Evolutionary conservation across 2,329 filamentous ascomycete species (phyloP).

Genomic region (Neofusicoccum ribis): DNA sequence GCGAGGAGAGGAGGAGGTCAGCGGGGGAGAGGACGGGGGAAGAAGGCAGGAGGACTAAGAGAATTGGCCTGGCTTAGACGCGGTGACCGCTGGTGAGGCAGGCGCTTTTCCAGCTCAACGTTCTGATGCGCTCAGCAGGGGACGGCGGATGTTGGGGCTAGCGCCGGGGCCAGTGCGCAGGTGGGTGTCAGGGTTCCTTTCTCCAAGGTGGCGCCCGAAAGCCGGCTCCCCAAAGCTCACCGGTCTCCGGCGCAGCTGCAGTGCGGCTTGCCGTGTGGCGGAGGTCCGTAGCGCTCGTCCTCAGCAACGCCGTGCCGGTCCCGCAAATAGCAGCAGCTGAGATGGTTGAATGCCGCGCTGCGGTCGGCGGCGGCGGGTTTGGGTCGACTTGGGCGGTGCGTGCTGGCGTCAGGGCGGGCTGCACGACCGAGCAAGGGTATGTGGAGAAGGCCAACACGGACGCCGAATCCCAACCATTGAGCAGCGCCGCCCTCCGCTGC

Average conservation of each 20-base stretch:
- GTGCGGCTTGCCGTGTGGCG: background rate
- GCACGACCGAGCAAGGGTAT: too few relatives aligned
- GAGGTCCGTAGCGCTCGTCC: background rate
- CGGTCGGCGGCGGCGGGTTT: background rate
- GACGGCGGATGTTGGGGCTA: background rate
- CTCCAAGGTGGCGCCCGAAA: too few relatives aligned
- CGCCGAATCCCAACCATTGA: too few relatives aligned
- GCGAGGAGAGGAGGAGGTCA: background rate
- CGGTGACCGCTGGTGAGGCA: background rate
- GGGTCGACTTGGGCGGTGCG: background rate
- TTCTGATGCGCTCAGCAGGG: conserved; percentile 5
- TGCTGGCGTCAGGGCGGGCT: too few relatives aligned
- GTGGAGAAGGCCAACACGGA: background rate
- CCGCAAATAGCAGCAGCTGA: background rate
- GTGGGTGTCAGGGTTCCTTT: too few relatives aligned
- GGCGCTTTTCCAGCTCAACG: conserved; percentile 1
- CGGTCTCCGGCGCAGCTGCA: background rate
- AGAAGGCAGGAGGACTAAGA: conserved; percentile 8
- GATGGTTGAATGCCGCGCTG: background rate
- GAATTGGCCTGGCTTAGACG: conserved; percentile 8
- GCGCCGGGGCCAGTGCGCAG: too few relatives aligned
- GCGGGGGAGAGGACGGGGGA: background rate
- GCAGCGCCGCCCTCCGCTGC: background rate
- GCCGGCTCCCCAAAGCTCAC: background rate
- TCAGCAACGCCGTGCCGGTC: background rate